Conservation (phyloP, 1,284 basidiomycete species). For the Wallemia mellicola region DNA sequence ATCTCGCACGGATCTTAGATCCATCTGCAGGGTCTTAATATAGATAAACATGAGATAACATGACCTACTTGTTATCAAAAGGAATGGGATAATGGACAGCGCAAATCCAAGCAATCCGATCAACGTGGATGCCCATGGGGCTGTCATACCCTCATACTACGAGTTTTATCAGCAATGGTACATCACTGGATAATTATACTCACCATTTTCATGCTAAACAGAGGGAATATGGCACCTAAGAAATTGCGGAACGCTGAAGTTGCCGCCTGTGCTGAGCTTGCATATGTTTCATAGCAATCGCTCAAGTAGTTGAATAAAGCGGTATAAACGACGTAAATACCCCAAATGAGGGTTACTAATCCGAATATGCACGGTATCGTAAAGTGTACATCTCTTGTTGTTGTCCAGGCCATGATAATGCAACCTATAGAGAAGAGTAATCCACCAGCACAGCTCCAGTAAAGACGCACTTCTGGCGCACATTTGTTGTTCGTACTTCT, state of each 20-base stretch:
- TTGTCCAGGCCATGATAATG: background rate
- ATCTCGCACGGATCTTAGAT: background rate
- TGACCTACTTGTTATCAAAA: background rate
- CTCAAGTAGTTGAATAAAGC: background rate
- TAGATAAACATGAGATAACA: background rate
- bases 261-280: background rate
- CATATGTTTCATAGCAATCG: background rate
- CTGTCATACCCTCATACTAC: background rate
- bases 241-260: background rate
- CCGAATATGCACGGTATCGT: background rate
- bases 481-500: background rate
- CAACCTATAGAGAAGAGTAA: background rate
- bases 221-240: background rate
- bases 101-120: background rate
- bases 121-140: background rate
- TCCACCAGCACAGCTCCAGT: background rate
- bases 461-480: background rate
- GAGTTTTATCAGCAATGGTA: background rate
- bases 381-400: background rate
- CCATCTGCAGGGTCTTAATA: background rate
- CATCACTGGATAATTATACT: background rate
- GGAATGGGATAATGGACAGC: background rate
- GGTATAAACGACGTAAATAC: background rate
- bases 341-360: background rate
- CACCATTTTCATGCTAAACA: background rate